Base-by-base conservation (phyloP, 2,329 filamentous ascomycete genomes). In the Ascochyta pisi region DNA sequence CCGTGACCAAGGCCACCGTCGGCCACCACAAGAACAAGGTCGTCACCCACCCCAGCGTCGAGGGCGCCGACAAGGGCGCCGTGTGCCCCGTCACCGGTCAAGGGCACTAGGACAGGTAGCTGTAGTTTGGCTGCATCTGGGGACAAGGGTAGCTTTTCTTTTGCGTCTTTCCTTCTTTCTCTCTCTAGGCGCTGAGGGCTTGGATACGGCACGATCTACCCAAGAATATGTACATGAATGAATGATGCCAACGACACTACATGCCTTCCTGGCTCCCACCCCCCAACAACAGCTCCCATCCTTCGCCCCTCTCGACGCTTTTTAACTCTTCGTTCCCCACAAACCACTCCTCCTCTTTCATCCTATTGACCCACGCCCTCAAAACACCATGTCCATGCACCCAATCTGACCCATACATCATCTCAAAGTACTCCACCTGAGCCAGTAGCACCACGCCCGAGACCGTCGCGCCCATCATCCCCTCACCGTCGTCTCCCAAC, bases 21-120 rank as follows among this genome's bases (percentile, higher is more conserved):
- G 75, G 71, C 23, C 78, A 80, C 51, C 78, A 80, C 52, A 71
- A 76, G 70, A 64, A 68, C 7, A 79, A 79, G 67, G 75, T 80
- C 9, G 66, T 72, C 37, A 64, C 63, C 46, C 78, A 80, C 59
- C 77, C 77, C 9, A 70, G 60, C 40, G 76, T 80, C n/a, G 54
- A 72, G 37, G 67, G 69, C 4, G 73, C 75, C 15, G 69, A 69
- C n/a, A 60, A 73, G 19, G 76, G 67, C 2, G 64, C 68, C 9
- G 74, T 78, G 44, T 80, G 78, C 60, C 78, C 78, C 9, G 77
- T 80, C 49, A 77, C 74, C 22, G 76, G 76, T 6, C 68, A 70
- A 56, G 67, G 63, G 45, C 65, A 67, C 23, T 46, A 39, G 31
- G 12, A 2, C 3, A 10, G 7, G 26, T 10, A 19, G 19, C 19